Evolutionary conservation across 257 asterid species (phyloP), one percentile per base, ranked within the genome.

Genomic region (Jasminum sambac): DNA sequence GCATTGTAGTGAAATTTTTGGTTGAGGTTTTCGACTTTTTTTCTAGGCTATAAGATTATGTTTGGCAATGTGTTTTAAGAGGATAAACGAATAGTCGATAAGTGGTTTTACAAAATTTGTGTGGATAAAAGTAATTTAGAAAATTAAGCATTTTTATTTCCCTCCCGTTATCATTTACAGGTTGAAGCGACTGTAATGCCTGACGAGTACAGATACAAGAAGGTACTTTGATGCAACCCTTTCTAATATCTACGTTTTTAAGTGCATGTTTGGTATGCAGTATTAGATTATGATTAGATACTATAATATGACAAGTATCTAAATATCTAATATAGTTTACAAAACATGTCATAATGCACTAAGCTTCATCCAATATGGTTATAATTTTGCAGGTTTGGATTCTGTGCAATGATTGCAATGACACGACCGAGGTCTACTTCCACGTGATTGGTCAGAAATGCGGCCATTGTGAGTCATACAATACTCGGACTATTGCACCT

Each of bases 361-460:
- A 14, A 40, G 25, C 64, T 6, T 14, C 44, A 30, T 30, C 14
- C 11, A 9, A 11, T 8, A 52, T 21, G 61, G 61, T 52, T 52
- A 19, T 30, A 21, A 55, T 55, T 72, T 67, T 59, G 42, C 88
- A 90, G 98, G 95, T 89, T 36, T 95, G 99, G 98, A 88, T 95
- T 76, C 81, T 95, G 12, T 95, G 99, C 74, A 91, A 95, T 11
- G 99, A 95, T 79, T 95, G 99, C 85, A 88, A 89, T 19, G 96
- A 88, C 69, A 88, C 99, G 0, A 91, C 96, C 3, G 98, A 95
- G 73, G 97, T 91, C 4, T 88, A 77, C 79, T 95, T 89, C 90
- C 96, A 94, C 72, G 84, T 94, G 52, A 84, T 95, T 7, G 98
- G 98, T 46, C 95, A 89, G 79, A 95, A 91, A 73, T 91, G 99